Evolutionary conservation across 129 eudicot genomes (phyloP).

Genomic region (Silybum marianum): DNA sequence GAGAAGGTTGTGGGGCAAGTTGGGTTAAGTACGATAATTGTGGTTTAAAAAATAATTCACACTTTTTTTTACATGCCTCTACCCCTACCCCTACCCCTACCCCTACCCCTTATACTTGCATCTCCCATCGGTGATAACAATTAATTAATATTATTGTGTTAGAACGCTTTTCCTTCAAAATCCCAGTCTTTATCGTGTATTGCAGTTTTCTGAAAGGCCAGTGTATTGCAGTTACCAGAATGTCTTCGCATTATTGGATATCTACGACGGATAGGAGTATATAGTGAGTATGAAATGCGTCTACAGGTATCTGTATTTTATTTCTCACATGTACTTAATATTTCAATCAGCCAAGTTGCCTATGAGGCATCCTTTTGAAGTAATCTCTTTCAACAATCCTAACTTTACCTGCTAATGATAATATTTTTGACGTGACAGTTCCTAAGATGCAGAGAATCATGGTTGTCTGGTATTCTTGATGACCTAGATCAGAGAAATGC

Average conservation of each 20-base stretch:
- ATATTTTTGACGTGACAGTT: constrained; percentile 52
- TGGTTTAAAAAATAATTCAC: neutral
- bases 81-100: no score
- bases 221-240: constrained; percentile 83
- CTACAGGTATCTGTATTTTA: constrained; percentile 59
- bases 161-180: constrained; percentile 13
- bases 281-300: constrained; percentile 92
- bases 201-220: constrained; percentile 22
- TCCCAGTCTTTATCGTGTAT: constrained; percentile 2
- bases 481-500: constrained; percentile 98
- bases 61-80: neutral
- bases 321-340: neutral
- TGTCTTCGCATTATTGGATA: constrained; percentile 99
- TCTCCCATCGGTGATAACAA: neutral
- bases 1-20: neutral
- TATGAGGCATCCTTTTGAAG: neutral
- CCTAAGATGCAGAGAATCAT: constrained; percentile 93
- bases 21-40: neutral
- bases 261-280: constrained; percentile 90
- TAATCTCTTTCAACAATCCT: constrained; percentile 1
- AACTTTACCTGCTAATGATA: constrained; percentile 18
- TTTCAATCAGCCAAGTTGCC: constrained; percentile 5
- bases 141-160: neutral
- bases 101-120: neutral
- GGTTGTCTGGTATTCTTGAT: constrained; percentile 96